Evolutionary conservation across 2,329 filamentous ascomycete genomes (phyloP).

Genomic region (Penicillium sp.): DNA sequence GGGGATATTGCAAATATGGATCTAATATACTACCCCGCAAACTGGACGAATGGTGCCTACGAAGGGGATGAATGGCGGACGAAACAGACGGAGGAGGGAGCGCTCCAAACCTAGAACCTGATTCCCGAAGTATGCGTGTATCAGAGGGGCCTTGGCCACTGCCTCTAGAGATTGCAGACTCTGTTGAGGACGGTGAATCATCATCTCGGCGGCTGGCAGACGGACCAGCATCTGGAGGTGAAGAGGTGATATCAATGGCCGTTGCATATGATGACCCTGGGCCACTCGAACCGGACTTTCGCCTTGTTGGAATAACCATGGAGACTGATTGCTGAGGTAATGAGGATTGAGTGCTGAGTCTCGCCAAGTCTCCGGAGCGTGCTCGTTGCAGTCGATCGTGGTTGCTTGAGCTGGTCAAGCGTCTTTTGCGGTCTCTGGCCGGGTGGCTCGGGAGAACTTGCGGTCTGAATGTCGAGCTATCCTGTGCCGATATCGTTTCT

Average conservation of each 20-base stretch:
- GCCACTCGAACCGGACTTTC: slow-evolving; percentile 2
- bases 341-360: background rate
- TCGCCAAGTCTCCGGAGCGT: background rate
- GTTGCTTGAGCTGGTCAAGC: slow-evolving; percentile 39
- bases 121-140: background rate
- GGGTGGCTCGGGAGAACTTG: background rate
- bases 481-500: background rate
- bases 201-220: background rate
- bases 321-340: slow-evolving; percentile 28
- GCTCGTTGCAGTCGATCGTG: slow-evolving; percentile 21
- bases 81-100: background rate
- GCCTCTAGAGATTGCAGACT: background rate
- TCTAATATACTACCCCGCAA: background rate
- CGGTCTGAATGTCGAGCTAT: background rate
- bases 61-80: background rate
- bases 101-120: background rate
- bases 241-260: slow-evolving; percentile 35
- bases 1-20: background rate
- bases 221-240: slow-evolving; percentile 21
- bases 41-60: background rate
- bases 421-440: slow-evolving; percentile 41
- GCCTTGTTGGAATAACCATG: slow-evolving; percentile 17
- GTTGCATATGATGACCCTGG: slow-evolving; percentile 34
- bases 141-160: background rate
- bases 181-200: background rate